Base-by-base conservation (phyloP, 768 basidiomycete genomes). In the Boletus huronensis region DNA sequence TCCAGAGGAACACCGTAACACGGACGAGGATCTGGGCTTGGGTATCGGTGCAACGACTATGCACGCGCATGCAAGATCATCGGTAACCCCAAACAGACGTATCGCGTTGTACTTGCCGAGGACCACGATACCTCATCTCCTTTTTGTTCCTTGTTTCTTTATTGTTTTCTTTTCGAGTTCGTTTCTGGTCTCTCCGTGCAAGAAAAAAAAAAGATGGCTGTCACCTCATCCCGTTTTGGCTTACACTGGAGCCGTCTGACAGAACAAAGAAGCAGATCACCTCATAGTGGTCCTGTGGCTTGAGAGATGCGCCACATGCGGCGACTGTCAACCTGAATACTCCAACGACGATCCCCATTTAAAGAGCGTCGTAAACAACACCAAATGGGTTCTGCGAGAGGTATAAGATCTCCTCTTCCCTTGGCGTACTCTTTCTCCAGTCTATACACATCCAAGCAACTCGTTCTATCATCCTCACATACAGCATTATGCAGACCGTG, bases 401-500 rank as follows among this genome's bases (percentile, higher is more conserved):
- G 41, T 53, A 53, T 58, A 58, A 58, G 45, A 23, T 6, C 16
- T 25, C n/a, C 32, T 5, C n/a, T 5, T n/a, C 11, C 11, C 5
- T 25, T n/a, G 10, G 23, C 9, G 32, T 23, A 11, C 36, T 29
- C 19, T 17, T 51, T 3, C 35, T 28, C 51, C 29, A 50, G 25
- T 34, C 19, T 5, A 35, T 28, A 39, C 10, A 48, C 25, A 34
- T 23, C 14, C 29, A 13, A 61, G 16, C 25, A 53, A 38, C 36
- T 32, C 25, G 7, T 9, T 26, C 34, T 49, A 58, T 50, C 40
- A 56, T n/a, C 26, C 31, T 35, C 29, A 17, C 43, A 0, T 16
- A 49, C 2, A 55, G 0, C 46, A 58, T 14, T 34, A 65, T 64
- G 63, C 63, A 64, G 45, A 63, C 54, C 9, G 63, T 65, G 48